Conservation (phyloP, 257 asterid species). For the Catharanthus roseus region DNA sequence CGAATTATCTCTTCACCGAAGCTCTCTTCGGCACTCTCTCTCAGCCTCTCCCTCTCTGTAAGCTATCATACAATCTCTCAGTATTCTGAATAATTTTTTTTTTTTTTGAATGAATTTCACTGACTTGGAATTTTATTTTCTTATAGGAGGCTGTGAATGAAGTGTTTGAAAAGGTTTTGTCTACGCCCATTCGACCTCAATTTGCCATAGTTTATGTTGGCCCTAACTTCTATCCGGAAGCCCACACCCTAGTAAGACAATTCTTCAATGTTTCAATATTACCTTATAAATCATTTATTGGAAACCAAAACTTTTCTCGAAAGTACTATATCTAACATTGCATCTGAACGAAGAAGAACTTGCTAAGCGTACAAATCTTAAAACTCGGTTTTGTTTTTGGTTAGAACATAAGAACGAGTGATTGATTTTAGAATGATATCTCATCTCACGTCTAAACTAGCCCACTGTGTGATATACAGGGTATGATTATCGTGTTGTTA, state of each 20-base stretch:
- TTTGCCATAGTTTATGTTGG: slow-evolving; percentile 68
- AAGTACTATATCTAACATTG: no score
- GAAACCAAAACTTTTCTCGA: no score
- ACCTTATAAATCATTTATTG: background rate
- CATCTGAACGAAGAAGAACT: background rate
- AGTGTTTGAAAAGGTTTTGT: slow-evolving; percentile 59
- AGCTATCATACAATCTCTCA: background rate
- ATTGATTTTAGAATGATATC: background rate
- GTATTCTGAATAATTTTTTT: background rate
- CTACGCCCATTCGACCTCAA: slow-evolving; percentile 70
- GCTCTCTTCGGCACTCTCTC: slow-evolving; percentile 63
- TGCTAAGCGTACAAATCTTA: background rate
- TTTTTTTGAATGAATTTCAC: background rate
- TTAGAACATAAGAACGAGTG: background rate
- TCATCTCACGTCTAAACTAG: background rate
- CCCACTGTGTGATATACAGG: background rate
- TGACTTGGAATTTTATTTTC: background rate
- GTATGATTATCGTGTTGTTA: background rate
- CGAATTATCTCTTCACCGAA: slow-evolving; percentile 60
- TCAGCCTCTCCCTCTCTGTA: slow-evolving; percentile 50
- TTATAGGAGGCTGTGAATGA: slow-evolving; percentile 66
- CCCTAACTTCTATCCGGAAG: slow-evolving; percentile 37
- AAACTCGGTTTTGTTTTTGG: no score
- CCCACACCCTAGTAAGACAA: slow-evolving; percentile 43
- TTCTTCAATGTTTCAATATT: background rate